phyloP scores from a whole-genome alignment of 257 asterid genomes.

The Nicotiana obtusifolia region DNA sequence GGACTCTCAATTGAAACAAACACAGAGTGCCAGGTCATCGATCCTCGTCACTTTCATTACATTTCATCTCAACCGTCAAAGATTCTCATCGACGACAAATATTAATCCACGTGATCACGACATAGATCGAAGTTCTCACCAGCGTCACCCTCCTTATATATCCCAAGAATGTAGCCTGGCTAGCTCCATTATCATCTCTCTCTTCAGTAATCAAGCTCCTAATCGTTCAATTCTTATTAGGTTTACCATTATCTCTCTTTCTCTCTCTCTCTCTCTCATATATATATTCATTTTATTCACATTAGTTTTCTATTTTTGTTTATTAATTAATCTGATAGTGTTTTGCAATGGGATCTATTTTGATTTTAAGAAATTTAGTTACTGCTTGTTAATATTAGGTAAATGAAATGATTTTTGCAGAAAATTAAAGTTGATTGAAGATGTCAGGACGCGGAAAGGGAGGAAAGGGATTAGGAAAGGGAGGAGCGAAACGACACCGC shows the following conservation, averaged over 20 bases:
- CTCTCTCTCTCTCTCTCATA: too few relatives aligned
- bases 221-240: not conserved
- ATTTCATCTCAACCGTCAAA: not conserved
- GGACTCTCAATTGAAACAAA: not conserved
- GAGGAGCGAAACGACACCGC: constrained; percentile 13
- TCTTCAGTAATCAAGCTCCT: not conserved
- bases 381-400: not conserved
- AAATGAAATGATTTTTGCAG: not conserved
- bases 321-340: too few relatives aligned
- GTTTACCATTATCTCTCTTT: not conserved
- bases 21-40: not conserved
- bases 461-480: constrained; percentile 8
- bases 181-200: not conserved
- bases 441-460: constrained; percentile 15
- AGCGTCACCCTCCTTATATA: not conserved
- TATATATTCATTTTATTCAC: not conserved
- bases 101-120: not conserved
- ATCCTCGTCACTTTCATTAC: not conserved
- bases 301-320: too few relatives aligned
- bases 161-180: rapidly evolving
- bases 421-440: not conserved
- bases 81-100: not conserved
- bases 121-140: not conserved
- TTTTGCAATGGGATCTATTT: too few relatives aligned
- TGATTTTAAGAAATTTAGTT: too few relatives aligned